phyloP scores from a whole-genome alignment of 495 filamentous ascomycete genomes.

The Astrocystis sublimbata region DNA sequence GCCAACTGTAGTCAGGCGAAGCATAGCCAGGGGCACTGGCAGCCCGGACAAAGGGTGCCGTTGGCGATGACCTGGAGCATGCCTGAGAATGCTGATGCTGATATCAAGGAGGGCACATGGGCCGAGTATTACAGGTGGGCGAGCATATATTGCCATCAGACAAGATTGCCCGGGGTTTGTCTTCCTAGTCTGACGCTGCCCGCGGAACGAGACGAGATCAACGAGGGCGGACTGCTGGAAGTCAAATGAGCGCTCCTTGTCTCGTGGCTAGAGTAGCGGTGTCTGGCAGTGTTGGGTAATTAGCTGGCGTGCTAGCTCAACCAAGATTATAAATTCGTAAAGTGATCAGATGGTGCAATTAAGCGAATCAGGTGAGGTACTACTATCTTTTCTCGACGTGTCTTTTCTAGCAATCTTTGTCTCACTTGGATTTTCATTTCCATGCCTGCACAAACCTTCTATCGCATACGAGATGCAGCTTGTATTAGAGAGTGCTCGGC shows the following conservation, averaged over 20 bases:
- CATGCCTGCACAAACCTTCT: too few species aligned
- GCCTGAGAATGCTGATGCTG: slow-evolving; percentile 24
- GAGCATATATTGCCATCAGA: slow-evolving; percentile 26
- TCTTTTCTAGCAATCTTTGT: too few species aligned
- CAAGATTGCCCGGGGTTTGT: neutral
- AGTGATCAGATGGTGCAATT: too few species aligned
- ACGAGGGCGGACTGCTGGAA: neutral
- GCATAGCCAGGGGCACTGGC: slow-evolving; percentile 9
- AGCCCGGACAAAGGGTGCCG: neutral
- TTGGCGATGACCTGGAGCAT: slow-evolving; percentile 24
- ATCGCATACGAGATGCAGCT: too few species aligned
- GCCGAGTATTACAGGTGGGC: slow-evolving; percentile 30
- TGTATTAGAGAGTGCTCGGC: too few species aligned
- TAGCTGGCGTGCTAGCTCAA: too few species aligned
- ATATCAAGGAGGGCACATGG: slow-evolving; percentile 29
- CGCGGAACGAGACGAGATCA: neutral
- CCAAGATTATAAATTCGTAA: too few species aligned
- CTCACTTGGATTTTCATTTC: too few species aligned
- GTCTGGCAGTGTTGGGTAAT: too few species aligned
- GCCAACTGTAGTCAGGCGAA: slow-evolving; percentile 15
- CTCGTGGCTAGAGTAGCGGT: too few species aligned
- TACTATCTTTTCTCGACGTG: too few species aligned
- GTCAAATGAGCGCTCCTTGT: neutral
- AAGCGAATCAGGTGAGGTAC: too few species aligned
- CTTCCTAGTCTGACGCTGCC: neutral